phyloP scores from a whole-genome alignment of 768 basidiomycete species.

The Collybia mongolica region DNA sequence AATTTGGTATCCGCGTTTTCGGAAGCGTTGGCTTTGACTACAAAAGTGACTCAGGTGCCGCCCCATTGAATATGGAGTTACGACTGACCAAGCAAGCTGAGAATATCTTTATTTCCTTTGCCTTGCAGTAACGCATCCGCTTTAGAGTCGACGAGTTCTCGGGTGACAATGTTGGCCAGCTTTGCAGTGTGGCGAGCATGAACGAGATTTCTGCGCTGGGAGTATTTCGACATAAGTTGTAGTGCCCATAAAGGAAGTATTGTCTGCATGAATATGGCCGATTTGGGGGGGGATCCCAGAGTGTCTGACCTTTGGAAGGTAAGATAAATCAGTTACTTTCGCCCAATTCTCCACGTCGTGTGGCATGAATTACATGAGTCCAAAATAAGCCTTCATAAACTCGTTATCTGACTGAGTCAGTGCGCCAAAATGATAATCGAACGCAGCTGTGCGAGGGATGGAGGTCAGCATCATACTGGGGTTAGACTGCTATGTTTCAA shows the following conservation, averaged over 20 bases:
- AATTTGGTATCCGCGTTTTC: conserved; percentile 32
- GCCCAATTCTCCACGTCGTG: neutral
- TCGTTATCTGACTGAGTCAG: conserved; percentile 48
- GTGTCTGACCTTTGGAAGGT: conserved; percentile 40
- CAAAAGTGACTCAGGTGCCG: neutral
- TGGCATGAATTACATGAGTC: conserved; percentile 41
- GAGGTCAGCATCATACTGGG: neutral
- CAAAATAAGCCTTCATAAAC: conserved; percentile 54
- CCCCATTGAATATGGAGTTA: conserved; percentile 15
- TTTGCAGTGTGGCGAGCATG: conserved; percentile 45
- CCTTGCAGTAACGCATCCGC: conserved; percentile 45
- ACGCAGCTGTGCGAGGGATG: conserved; percentile 33
- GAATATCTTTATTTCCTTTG: conserved; percentile 49
- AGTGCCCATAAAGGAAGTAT: conserved; percentile 46
- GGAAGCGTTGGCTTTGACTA: conserved; percentile 46
- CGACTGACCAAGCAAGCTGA: conserved; percentile 54
- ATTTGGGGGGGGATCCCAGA: conserved; percentile 44
- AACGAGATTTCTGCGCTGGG: conserved; percentile 41
- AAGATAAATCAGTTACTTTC: neutral
- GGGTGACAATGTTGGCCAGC: conserved; percentile 43
- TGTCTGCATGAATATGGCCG: conserved; percentile 47
- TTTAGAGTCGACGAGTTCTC: conserved; percentile 46
- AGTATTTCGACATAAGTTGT: conserved; percentile 43
- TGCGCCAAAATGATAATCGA: conserved; percentile 58
- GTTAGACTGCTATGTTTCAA: neutral